phyloP scores from a whole-genome alignment of 2,329 filamentous ascomycete species.

The Taxawa tesnikishii region DNA sequence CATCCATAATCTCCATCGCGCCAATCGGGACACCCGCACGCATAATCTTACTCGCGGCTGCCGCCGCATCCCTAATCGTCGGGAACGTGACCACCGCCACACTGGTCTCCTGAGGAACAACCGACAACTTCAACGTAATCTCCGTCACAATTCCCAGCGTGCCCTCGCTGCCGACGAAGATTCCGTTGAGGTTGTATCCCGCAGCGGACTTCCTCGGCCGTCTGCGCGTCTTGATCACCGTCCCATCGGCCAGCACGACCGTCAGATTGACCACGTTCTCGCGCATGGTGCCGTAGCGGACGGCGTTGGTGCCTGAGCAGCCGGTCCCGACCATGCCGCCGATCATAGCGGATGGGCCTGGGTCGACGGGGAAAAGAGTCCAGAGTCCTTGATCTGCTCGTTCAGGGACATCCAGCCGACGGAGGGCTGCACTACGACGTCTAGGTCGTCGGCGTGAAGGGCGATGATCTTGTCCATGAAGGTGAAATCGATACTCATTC shows the following conservation, averaged over 20 bases:
- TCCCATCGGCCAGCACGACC: conserved; percentile 67
- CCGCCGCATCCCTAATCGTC: conserved; percentile 61
- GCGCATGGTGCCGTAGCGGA: conserved; percentile 76
- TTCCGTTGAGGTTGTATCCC: conserved; percentile 68
- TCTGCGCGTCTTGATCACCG: conserved; percentile 64
- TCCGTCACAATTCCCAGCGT: conserved; percentile 74
- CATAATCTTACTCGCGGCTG: conserved; percentile 64
- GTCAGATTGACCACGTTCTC: conserved; percentile 79
- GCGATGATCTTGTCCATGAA: conserved; percentile 74
- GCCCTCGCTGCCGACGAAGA: conserved; percentile 74
- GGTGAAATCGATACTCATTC: conserved; percentile 79
- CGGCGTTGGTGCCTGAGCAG: conserved; percentile 61
- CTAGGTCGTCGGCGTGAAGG: conserved; percentile 79
- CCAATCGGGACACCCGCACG: conserved; percentile 60
- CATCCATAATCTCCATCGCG: conserved; percentile 79
- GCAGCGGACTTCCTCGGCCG: conserved; percentile 70
- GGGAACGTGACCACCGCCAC: conserved; percentile 74
- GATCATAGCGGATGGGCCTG: conserved; percentile 63
- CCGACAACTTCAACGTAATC: conserved; percentile 67
- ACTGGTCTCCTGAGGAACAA: conserved; percentile 62
- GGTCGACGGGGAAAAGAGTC: conserved; percentile 84
- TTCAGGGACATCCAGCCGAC: conserved; percentile 91
- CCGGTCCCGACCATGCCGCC: conserved; percentile 77
- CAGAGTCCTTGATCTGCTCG: conserved; percentile 56
- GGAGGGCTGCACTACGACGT: conserved; percentile 81